Evolutionary conservation across 1,284 basidiomycete genomes (phyloP), one percentile per base, ranked within the genome.

Genomic region (Volvariella volvacea): DNA sequence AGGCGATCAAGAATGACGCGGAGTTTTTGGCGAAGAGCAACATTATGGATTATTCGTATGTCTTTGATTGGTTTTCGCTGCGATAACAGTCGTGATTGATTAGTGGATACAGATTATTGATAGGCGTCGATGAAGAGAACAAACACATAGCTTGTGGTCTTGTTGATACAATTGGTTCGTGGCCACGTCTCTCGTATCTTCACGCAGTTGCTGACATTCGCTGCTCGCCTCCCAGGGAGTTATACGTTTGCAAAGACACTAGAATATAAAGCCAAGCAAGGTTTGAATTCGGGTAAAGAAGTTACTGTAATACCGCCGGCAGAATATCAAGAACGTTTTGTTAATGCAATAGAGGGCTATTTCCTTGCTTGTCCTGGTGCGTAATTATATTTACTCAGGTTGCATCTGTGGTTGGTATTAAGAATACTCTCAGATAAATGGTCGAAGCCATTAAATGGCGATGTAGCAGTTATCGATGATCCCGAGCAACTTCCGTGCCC

Each of bases 1-100:
- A 85, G 51, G 84, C 85, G 1, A 68, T 89, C 47, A 72, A 65
- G 52, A 72, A 66, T 41, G 87, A 89, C 55, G 80, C 81, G 4
- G 81, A 82, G 7, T 90, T 84, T 54, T 65, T 90, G 34, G 71
- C 82, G 0, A 73, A 64, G 52, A 83, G 81, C 53, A 86, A 86
- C 49, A 86, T 89, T 54, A 88, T 89, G 84, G 87, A 90, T 55
- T 90, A 89, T 53, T 88, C 84, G 74, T 85, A 59, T 54, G 70
- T 54, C 8, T 31, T 25, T 9, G 10, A 42, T 33, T 28, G 21
- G 10, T 32, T 34, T 6, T 39, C 15, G n/a, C 22, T 3, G 19
- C 2, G 8, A 19, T 14, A 3, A 30, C 19, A 16, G 34, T 41
- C 3, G 32, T 22, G 6, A 50, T 38, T 41, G 39, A 41, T 15